A percentile compares a stretch with the other conserved stretches of the same genome.
Conservation (phyloP, 768 basidiomycete species). For the Tricholoma furcatifolium region DNA sequence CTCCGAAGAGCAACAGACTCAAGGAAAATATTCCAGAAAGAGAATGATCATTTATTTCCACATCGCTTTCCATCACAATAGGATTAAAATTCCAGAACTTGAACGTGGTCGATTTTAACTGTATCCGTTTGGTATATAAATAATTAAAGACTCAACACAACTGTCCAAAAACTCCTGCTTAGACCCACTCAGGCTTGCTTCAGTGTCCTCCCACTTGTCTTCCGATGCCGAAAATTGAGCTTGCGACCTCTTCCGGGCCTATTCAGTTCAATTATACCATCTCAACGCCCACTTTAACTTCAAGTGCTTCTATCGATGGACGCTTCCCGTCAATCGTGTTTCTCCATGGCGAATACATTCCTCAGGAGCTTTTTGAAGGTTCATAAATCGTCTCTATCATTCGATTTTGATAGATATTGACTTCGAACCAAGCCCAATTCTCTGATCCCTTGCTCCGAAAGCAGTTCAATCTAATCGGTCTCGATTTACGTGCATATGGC, state of each 20-base stretch:
- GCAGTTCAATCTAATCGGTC: slow-evolving; percentile 35
- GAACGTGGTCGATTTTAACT: no score
- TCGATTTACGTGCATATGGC: slow-evolving; percentile 35
- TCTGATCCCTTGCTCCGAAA: slow-evolving; percentile 29
- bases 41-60: no score
- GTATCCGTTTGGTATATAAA: no score
- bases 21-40: no score
- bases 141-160: no score
- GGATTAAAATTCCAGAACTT: no score
- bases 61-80: no score
- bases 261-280: slow-evolving; percentile 34
- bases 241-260: slow-evolving; percentile 27
- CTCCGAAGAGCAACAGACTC: no score
- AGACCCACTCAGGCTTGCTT: not conserved
- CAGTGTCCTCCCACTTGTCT: not conserved
- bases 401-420: not conserved
- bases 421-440: slow-evolving; percentile 29
- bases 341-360: slow-evolving; percentile 34
- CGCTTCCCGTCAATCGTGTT: slow-evolving; percentile 37
- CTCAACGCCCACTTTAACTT: slow-evolving; percentile 31
- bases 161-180: no score
- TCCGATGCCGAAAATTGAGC: slow-evolving; percentile 30
- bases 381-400: slow-evolving; percentile 5
- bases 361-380: slow-evolving; percentile 35
- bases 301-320: slow-evolving; percentile 28